Evolutionary conservation across 192 early-diverging fungal species (phyloP), one percentile per base, ranked within the genome.

Genomic region (Coemansia sp.): DNA sequence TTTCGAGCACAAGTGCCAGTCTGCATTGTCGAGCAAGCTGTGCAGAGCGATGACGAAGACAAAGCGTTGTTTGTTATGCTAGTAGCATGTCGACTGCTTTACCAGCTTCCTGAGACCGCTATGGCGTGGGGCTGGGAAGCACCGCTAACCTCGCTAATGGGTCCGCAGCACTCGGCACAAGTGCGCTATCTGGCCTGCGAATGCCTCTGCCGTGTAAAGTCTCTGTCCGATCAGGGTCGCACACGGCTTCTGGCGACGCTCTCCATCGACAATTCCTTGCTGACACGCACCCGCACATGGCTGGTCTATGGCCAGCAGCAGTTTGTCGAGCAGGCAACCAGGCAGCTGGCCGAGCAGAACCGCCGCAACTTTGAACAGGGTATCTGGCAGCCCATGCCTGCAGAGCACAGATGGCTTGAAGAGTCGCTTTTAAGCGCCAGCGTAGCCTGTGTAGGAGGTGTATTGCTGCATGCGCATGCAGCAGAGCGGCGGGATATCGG

Each of bases 11-110:
- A 17, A 40, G 42, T 20, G 12, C 23, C 51, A 0, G 36, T 39
- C 12, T 60, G 57, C 7, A 15, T 70, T n/a, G 62, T 53, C 11
- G 46, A 56, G 51, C 48, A 51, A 11, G 61, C 58, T n/a, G 26
- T 40, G 12, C 41, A 38, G 3, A 51, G 31, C 26, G 41, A 31
- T 1, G 38, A 34, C 50, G 37, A 10, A 2, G n/a, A 34, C 17
- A 36, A n/a, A 4, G 16, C 40, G 11, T 11, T 10, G 51, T 15
- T 57, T 0, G 11, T 46, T 11, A 60, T 71, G 39, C 47, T 58
- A 31, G 60, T 68, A 14, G 37, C 64, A 72, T 81, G 69, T 60
- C 82, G 69, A 68, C 81, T 74, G 76, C 81, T 64, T 50, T 82
- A 79, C n/a, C 50, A 62, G 38, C 26, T 84, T 23, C 76, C 69